Evolutionary conservation across 192 early-diverging fungal genomes (phyloP).

Genomic region (Dimargaris xerosporica): DNA sequence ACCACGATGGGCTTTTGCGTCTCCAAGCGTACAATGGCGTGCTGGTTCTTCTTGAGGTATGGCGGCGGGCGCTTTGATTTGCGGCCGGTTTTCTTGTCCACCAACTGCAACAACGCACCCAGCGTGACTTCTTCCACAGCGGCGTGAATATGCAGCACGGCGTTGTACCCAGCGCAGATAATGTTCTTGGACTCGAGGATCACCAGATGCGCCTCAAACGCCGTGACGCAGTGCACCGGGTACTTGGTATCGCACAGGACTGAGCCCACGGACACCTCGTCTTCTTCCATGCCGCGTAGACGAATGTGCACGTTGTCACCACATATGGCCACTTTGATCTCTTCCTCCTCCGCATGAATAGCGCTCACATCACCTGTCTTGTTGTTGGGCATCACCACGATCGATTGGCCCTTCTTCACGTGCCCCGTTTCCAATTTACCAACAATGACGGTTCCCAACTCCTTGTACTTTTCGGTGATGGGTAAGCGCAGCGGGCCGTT

Average conservation of each 20-base stretch:
- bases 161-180: slow-evolving; percentile 88
- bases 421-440: slow-evolving; percentile 95
- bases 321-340: slow-evolving; percentile 52
- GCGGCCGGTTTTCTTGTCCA: slow-evolving; percentile 87
- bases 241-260: slow-evolving; percentile 65
- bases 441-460: slow-evolving; percentile 91
- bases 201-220: slow-evolving; percentile 74
- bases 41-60: slow-evolving; percentile 88
- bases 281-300: slow-evolving; percentile 86
- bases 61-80: slow-evolving; percentile 76
- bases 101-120: slow-evolving; percentile 63
- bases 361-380: slow-evolving; percentile 56
- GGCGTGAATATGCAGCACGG: slow-evolving; percentile 85
- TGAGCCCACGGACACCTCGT: slow-evolving; percentile 72
- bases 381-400: slow-evolving; percentile 88
- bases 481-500: slow-evolving; percentile 86
- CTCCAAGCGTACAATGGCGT: slow-evolving; percentile 75
- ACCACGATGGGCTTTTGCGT: slow-evolving; percentile 60
- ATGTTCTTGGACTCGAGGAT: slow-evolving; percentile 93
- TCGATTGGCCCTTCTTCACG: slow-evolving; percentile 70
- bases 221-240: slow-evolving; percentile 62
- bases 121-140: slow-evolving; percentile 78
- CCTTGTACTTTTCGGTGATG: slow-evolving; percentile 90
- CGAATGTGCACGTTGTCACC: slow-evolving; percentile 92
- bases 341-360: slow-evolving; percentile 75